phyloP scores from a whole-genome alignment of 441 rosid genomes.

The Populus trichocarpa region DNA sequence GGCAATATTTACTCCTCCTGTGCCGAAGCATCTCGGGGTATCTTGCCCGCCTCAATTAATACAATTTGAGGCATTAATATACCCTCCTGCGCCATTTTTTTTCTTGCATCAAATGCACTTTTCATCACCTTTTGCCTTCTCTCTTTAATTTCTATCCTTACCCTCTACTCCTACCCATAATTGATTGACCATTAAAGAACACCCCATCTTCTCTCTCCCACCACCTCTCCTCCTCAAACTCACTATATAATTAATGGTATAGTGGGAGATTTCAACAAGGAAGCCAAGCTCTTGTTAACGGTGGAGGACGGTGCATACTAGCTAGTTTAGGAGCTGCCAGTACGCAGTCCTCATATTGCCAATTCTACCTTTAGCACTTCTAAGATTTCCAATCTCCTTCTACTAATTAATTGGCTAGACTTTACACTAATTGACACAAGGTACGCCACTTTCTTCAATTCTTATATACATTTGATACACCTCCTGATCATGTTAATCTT shows the following conservation, averaged over 20 bases:
- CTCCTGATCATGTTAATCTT: neutral
- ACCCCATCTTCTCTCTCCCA: neutral
- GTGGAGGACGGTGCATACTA: neutral
- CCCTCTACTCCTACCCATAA: slow-evolving; percentile 32
- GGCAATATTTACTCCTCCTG: neutral
- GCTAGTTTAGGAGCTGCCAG: neutral
- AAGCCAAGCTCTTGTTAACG: neutral
- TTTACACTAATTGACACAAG: neutral
- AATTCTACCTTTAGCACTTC: neutral
- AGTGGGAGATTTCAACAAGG: neutral
- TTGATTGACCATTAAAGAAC: slow-evolving; percentile 10
- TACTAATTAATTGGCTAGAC: neutral
- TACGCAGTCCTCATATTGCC: neutral
- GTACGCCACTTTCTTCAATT: neutral
- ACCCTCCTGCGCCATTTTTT: neutral
- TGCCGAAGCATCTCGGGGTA: neutral
- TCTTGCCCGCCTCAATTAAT: neutral
- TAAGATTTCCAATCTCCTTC: neutral
- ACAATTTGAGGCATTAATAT: neutral
- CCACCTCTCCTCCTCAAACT: neutral
- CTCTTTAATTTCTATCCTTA: neutral
- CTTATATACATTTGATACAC: neutral
- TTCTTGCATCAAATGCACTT: neutral
- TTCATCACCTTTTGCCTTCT: neutral
- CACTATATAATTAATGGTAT: neutral